Conservation (phyloP, 1,284 basidiomycete genomes). For the Peniophora sp. region DNA sequence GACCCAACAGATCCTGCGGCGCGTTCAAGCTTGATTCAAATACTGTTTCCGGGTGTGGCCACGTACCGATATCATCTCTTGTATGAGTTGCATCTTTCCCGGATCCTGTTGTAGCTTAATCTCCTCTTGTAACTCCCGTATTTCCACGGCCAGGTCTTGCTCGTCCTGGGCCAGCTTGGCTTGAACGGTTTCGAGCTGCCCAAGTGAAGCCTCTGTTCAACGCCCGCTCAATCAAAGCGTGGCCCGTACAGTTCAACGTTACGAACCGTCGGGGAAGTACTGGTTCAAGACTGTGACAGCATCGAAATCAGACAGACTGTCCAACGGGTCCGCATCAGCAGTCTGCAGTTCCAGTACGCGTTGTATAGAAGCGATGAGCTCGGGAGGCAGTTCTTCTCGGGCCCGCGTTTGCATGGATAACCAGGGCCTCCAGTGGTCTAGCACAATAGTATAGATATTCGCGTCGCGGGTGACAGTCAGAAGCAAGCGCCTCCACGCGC, state of each 20-base stretch:
- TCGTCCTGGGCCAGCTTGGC: constrained; percentile 54
- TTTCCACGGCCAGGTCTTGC: constrained; percentile 61
- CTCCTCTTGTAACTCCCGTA: constrained; percentile 59
- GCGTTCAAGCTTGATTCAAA: neutral
- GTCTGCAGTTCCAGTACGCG: constrained; percentile 51
- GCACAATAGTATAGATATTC: no score
- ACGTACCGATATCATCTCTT: constrained; percentile 85
- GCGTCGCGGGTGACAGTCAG: constrained; percentile 2
- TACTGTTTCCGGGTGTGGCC: neutral
- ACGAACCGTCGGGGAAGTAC: constrained; percentile 70
- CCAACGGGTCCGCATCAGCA: constrained; percentile 43
- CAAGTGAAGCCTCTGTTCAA: constrained; percentile 55
- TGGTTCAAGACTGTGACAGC: constrained; percentile 56
- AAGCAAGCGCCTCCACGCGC: neutral
- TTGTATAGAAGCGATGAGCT: constrained; percentile 61
- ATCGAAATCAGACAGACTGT: constrained; percentile 52
- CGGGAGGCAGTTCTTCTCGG: constrained; percentile 49
- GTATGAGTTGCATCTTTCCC: constrained; percentile 78
- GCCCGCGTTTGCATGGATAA: constrained; percentile 11
- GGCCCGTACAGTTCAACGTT: constrained; percentile 4
- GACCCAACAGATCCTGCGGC: constrained; percentile 77
- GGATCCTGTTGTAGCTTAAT: constrained; percentile 75
- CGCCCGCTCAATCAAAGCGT: neutral
- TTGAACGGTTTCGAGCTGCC: constrained; percentile 56
- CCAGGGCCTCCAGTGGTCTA: neutral